Evolutionary conservation across 495 filamentous ascomycete genomes (phyloP).

Genomic region (Tuber borchii): DNA sequence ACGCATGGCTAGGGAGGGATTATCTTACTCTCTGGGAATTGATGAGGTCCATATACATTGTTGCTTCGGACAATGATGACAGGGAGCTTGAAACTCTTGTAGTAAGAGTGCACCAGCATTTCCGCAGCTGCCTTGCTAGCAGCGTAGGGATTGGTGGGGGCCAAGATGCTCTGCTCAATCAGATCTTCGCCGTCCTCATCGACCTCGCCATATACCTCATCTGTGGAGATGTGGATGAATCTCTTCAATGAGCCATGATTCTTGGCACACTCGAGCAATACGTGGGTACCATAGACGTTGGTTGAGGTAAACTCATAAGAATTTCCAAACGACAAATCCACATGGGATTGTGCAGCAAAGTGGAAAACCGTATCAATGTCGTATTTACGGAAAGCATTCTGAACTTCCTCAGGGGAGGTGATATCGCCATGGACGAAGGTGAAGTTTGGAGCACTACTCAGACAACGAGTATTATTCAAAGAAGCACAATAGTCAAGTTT

Average conservation of each 20-base stretch:
- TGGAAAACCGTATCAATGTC: constrained; percentile 69
- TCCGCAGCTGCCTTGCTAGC: constrained; percentile 73
- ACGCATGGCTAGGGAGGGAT: not conserved
- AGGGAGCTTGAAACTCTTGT: constrained; percentile 64
- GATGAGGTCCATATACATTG: constrained; percentile 74
- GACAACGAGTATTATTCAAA: constrained; percentile 59
- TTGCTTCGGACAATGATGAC: constrained; percentile 67
- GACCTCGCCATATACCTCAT: constrained; percentile 73
- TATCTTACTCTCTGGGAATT: constrained; percentile 67
- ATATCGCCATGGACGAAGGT: constrained; percentile 68
- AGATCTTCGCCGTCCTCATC: constrained; percentile 56
- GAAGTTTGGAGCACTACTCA: constrained; percentile 60
- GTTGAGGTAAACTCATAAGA: constrained; percentile 63
- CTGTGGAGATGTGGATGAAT: constrained; percentile 68
- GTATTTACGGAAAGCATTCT: constrained; percentile 54
- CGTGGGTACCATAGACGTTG: constrained; percentile 69
- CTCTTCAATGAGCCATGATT: constrained; percentile 53
- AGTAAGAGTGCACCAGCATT: constrained; percentile 71
- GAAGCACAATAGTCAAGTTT: constrained; percentile 69
- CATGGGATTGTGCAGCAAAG: constrained; percentile 69
- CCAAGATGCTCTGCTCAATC: constrained; percentile 53
- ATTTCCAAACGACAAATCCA: constrained; percentile 65
- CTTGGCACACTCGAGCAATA: constrained; percentile 61
- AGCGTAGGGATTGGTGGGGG: constrained; percentile 70
- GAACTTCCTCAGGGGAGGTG: constrained; percentile 55